A percentile compares a stretch with the other conserved stretches of the same genome.
These are phyloP conservation scores for Secale cereale DNA, from an alignment of 176 grass and related monocot genomes.

Conservation along the genomic window DNA sequence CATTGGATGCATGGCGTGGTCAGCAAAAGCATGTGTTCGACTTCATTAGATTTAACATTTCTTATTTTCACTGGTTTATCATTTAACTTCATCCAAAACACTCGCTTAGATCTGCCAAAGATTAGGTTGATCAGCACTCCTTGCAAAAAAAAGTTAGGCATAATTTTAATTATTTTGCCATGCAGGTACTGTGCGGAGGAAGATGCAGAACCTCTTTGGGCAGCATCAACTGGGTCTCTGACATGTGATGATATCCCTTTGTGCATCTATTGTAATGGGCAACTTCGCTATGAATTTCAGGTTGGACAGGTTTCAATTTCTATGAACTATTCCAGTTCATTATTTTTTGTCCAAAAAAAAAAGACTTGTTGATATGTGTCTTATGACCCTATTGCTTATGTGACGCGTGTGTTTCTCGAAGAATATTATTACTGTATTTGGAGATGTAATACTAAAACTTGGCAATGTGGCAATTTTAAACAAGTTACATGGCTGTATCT, in stretches of 20 bases:
- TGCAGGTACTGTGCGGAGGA: conserved; percentile 62
- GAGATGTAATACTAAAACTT: too few species aligned
- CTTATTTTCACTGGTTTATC: background rate
- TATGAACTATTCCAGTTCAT: too few species aligned
- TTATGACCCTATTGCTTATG: too few species aligned
- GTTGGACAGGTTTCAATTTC: too few species aligned
- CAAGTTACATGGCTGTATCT: too few species aligned
- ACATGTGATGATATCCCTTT: conserved; percentile 38
- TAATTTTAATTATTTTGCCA: conserved; percentile 16
- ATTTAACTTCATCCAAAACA: background rate
- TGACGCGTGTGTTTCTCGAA: too few species aligned
- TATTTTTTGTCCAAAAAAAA: too few species aligned
- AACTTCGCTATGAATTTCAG: too few species aligned
- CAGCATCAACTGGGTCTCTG: conserved; percentile 50
- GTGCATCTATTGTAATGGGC: conserved; percentile 17
- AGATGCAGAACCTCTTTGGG: conserved; percentile 77
- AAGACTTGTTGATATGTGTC: too few species aligned
- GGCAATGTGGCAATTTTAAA: too few species aligned
- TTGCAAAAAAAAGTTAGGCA: background rate
- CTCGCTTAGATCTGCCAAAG: background rate
- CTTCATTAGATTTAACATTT: background rate
- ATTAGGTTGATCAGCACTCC: background rate
- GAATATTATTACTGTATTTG: too few species aligned
- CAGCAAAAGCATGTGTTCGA: background rate
- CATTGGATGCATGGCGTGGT: background rate